Base-by-base conservation (phyloP, 148 eudicot species). In the Rhododendron ferrugineum region DNA sequence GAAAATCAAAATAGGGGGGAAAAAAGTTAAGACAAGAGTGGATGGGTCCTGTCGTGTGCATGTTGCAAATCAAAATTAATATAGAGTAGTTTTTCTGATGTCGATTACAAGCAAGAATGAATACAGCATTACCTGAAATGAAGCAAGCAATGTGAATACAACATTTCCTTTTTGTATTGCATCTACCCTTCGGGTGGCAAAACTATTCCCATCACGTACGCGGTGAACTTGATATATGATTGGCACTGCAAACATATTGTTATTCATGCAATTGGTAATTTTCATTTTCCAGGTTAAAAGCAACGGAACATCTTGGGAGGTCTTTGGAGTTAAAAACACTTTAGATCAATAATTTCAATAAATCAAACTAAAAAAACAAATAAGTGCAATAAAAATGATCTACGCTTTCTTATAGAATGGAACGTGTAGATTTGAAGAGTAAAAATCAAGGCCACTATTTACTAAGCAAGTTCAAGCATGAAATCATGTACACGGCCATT, bases 201-300 rank as follows among this genome's bases (percentile, higher is more conserved):
- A 95, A 88, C 95, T 97, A 80, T 92, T 97, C 66, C 99, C 99
- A 93, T 95, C 99, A 87, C 96, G 96, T 78, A 93, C 80, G 76
- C 98, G 99, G 83, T 93, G 93, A 85, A 97, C 99, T 86, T 95
- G 87, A 91, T 95, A 97, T 89, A 95, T 88, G 14, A 95, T 94
- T 89, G 99, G 99, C 86, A 93, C 99, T 97, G 93, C 90, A 92
- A 78, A 15, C 46, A 79, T 50, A 78, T 26, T 14, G n/a, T 62
- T 40, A 37, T 36, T 49, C 9, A 30, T 28, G 42, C 66, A 16
- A 64, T 18, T 23, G 60, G n/a, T 23, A 54, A 60, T 22, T 76
- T n/a, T 77, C 22, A 70, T 13, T 36, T 86, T 42, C 30, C 54
- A 42, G 16, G 73, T 58, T 78, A 28, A 26, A 44, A 42, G 18